Evolutionary conservation across 345 rosid species (phyloP), one percentile per base, ranked within the genome.

Genomic region (Syzygium grande): DNA sequence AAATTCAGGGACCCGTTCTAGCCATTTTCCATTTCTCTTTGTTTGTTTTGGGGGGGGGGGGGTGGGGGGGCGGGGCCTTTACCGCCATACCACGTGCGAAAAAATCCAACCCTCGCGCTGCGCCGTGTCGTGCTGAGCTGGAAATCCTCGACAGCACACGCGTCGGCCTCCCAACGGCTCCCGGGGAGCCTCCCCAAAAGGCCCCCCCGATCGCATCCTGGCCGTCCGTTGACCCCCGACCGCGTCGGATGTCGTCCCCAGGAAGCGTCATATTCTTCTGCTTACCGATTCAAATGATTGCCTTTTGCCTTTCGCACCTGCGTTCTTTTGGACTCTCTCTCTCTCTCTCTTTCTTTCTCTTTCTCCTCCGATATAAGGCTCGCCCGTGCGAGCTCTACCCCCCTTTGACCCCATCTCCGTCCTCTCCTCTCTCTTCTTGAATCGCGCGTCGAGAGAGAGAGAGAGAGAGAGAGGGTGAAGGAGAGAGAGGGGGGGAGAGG

Each of bases 211-310:
- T 86, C 58, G 54, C 46, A 86, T 86, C 88, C 56, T 5, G 84
- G 73, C 88, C 88, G 88, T 86, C 84, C 63, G 49, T 86, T 38
- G 84, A 58, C 58, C 85, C 58, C 55, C 19, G n/a, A 17, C 54
- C 54, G 54, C 58, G 38, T 85, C 86, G 17, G 17, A 38, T 73
- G 80, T 73, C 86, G 65, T 34, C 73, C 68, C 14, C 49, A 7
- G 27, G 68, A 85, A 55, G 73, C 16, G 86, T 55, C 38, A 49
- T 11, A 3, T 34, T 16, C 27, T 27, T 30, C 25, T 5, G 21
- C 56, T 52, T 12, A 9, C 56, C 3, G 73, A 85, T 85, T 85
- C 86, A 85, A 52, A 86, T 52, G 84, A 86, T 52, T 52, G 84
- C 29, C 46, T 84, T 27, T 52, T 25, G 53, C 17, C 52, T 41